Evolutionary conservation across 2,329 filamentous ascomycete genomes (phyloP).

Genomic region (Penicillium brevicompactum): DNA sequence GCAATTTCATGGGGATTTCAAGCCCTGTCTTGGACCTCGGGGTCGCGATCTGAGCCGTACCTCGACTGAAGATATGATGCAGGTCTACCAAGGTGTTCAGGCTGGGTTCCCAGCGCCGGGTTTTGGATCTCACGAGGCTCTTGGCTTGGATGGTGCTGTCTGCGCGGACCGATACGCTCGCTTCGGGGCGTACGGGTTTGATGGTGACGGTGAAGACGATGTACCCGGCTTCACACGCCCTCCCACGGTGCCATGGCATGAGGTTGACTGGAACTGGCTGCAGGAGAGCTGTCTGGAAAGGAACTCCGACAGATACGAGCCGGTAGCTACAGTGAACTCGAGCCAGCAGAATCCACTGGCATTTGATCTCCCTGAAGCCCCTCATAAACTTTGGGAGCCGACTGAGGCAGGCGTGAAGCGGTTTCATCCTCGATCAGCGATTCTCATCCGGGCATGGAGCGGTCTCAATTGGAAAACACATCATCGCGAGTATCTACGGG

Average conservation of each 20-base stretch:
- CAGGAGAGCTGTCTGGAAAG: conserved; percentile 66
- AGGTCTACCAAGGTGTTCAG: conserved; percentile 26
- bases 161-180: conserved; percentile 72
- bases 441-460: conserved; percentile 81
- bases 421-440: conserved; percentile 61
- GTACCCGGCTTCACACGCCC: conserved; percentile 29
- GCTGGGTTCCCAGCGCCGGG: conserved; percentile 60
- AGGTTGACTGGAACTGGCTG: conserved; percentile 70
- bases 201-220: conserved; percentile 28
- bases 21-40: conserved; percentile 24
- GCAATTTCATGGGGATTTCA: conserved; percentile 18
- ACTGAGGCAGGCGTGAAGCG: conserved; percentile 6
- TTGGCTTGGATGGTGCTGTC: conserved; percentile 64
- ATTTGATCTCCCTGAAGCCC: conserved; percentile 18
- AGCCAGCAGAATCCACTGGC: conserved; percentile 15
- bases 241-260: conserved; percentile 54
- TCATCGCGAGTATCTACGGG: conserved; percentile 78
- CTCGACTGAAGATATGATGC: conserved; percentile 24
- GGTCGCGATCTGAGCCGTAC: conserved; percentile 24
- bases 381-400: conserved; percentile 7
- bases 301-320: conserved; percentile 67
- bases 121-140: conserved; percentile 64
- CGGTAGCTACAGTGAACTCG: conserved; percentile 19
- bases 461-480: conserved; percentile 78
- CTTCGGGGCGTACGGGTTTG: conserved; percentile 59